A percentile compares a stretch with the other conserved stretches of the same genome.
Conservation (phyloP, 169 alveolate species). For the Plasmodium inui region DNA sequence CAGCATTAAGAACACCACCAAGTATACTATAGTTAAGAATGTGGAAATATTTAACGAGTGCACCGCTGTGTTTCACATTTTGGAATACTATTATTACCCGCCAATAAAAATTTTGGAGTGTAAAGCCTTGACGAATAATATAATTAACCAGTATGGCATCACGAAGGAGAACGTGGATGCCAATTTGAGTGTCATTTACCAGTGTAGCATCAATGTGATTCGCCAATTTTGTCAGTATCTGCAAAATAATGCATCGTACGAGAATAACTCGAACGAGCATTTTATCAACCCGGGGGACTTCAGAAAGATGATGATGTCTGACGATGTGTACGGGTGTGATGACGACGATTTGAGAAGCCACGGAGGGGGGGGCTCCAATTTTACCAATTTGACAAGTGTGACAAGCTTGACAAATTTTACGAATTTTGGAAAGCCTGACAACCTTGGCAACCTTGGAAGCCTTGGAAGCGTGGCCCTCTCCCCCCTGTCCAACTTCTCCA, state of each 20-base stretch:
- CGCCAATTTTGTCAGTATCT: constrained; percentile 72
- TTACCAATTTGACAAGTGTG: neutral
- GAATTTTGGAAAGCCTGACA: neutral
- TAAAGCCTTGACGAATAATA: constrained; percentile 70
- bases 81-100: constrained; percentile 82
- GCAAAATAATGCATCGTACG: constrained; percentile 57
- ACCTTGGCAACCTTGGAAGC: neutral
- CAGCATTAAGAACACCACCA: constrained; percentile 81
- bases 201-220: constrained; percentile 75
- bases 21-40: constrained; percentile 82
- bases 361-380: neutral
- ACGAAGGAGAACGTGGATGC: constrained; percentile 50
- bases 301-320: neutral
- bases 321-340: constrained; percentile 1
- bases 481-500: neutral
- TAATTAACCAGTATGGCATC: constrained; percentile 55
- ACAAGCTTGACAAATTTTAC: neutral
- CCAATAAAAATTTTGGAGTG: constrained; percentile 75
- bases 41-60: constrained; percentile 87
- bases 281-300: constrained; percentile 18
- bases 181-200: constrained; percentile 59
- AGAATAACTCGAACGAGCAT: constrained; percentile 43
- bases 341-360: constrained; percentile 40
- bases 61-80: constrained; percentile 85
- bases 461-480: neutral